Evolutionary conservation across 306 rosid species (phyloP).

Genomic region (Acacia crassicarpa): DNA sequence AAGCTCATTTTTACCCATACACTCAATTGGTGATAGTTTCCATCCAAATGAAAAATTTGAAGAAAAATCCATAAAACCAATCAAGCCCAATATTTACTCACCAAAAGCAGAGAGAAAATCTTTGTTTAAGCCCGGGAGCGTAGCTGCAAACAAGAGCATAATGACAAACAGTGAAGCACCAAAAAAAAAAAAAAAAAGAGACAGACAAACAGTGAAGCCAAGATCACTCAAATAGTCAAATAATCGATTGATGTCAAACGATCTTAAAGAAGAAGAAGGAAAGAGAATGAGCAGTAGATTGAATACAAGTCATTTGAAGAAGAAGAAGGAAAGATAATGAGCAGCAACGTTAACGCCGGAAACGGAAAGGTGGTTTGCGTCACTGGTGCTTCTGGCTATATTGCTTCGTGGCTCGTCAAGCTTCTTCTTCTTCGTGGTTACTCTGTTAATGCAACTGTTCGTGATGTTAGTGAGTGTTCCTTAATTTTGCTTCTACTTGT

Average conservation of each 20-base stretch:
- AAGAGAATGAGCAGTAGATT: background rate
- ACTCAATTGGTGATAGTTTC: no score
- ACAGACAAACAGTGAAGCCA: background rate
- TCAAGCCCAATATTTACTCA: no score
- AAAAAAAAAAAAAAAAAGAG: no score
- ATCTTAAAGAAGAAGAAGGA: background rate
- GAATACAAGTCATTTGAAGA: background rate
- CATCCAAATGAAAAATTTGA: no score
- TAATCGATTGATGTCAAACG: background rate
- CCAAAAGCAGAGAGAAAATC: no score
- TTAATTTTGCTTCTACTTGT: background rate
- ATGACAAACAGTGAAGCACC: no score
- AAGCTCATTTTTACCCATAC: no score
- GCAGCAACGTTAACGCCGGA: background rate
- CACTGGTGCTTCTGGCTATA: constrained; percentile 3
- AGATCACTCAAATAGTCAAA: background rate
- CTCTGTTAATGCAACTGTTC: constrained; percentile 4
- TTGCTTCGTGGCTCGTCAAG: constrained; percentile 16
- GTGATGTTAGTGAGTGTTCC: background rate
- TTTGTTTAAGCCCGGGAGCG: background rate
- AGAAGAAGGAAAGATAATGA: no score
- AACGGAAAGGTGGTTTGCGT: background rate
- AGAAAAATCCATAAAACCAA: no score
- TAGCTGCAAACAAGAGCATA: background rate
- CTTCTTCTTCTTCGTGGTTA: constrained; percentile 12